Base-by-base conservation (phyloP, 805 yeast genomes). In the Kregervanrija pseudodelftensis region DNA sequence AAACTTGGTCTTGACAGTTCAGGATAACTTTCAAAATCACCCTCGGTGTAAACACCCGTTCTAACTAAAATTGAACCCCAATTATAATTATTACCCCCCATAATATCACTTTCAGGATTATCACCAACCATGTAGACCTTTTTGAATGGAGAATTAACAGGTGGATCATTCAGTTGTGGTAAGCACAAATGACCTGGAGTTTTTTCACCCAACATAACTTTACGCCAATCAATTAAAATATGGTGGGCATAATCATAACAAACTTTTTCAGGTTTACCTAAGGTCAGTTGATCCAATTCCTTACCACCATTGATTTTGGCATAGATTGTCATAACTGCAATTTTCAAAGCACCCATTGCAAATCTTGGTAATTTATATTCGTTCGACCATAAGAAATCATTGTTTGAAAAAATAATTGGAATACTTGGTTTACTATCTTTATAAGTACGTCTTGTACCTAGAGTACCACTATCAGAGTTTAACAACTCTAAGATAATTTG, bases 41-140 rank as follows among this genome's bases (percentile, higher is more conserved):
- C 69, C 49, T 81, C 87, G 48, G 71, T 69, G 60, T 79, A 93
- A 4, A 93, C 98, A 1, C 99, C 99, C 0, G 97, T 85, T 49
- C 81, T 72, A 22, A 93, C 87, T 38, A 93, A 73, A 33, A 88
- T 76, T 11, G 93, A 80, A 40, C 83, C 79, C 98, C 98, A 93
- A 3, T 96, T 95, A 59, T 82, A 80, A 41, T 69, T 68, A 54
- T 84, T 82, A 5, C 96, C 99, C 0, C 99, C 99, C 45, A 74
- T 73, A 43, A 93, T 93, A 60, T 93, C 99, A 41, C 89, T 78
- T 30, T 82, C 93, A 4, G 97, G 98, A 62, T 93, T 93, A 65
- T 93, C 99, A 30, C 99, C 99, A 33, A 93, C 87, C 99, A 93
- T 93, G 65, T 73, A 90, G 2, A 93, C 83, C n/a, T 73, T 64